Percentiles rank a stretch among this genome's conserved stretches.
phyloP scores from a whole-genome alignment of 1,139 yeast species.

The Kodamaea sp. region DNA sequence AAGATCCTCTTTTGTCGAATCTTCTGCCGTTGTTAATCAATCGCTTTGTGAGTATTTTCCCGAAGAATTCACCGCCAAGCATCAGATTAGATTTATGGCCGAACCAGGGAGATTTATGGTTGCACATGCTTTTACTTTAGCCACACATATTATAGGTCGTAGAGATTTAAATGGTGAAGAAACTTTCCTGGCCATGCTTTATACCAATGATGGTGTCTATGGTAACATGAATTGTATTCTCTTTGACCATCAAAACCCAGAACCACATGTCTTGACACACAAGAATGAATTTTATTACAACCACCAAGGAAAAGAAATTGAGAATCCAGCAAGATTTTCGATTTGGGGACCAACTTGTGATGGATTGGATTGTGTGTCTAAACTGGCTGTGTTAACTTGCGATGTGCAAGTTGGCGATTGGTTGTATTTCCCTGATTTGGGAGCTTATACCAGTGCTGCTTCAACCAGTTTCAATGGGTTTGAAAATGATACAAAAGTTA shows the following conservation, averaged over 20 bases:
- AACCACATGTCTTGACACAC: constrained; percentile 61
- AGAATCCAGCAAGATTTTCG: constrained; percentile 42
- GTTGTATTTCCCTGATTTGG: constrained; percentile 79
- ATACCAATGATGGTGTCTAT: constrained; percentile 92
- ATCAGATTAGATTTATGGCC: constrained; percentile 63
- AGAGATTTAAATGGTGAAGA: constrained; percentile 49
- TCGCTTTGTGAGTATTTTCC: constrained; percentile 63
- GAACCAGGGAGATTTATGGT: constrained; percentile 95
- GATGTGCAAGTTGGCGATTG: constrained; percentile 84
- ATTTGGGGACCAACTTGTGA: constrained; percentile 99
- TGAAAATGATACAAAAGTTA: constrained; percentile 54
- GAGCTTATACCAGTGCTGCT: constrained; percentile 94
- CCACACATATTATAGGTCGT: constrained; percentile 79
- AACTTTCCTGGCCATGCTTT: constrained; percentile 46
- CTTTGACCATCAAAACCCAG: constrained; percentile 86
- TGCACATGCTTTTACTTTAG: constrained; percentile 81
- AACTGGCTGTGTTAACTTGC: constrained; percentile 48
- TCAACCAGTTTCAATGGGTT: constrained; percentile 89
- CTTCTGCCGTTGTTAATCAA: constrained; percentile 55
- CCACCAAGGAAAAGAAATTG: constrained; percentile 11
- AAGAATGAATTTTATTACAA: constrained; percentile 46
- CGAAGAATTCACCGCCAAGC: constrained; percentile 20
- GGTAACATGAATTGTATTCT: constrained; percentile 93
- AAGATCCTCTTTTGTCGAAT: constrained; percentile 55
- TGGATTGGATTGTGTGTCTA: constrained; percentile 82